Base-by-base conservation (phyloP, 495 filamentous ascomycete species). In the Lophiostoma macrostomum region DNA sequence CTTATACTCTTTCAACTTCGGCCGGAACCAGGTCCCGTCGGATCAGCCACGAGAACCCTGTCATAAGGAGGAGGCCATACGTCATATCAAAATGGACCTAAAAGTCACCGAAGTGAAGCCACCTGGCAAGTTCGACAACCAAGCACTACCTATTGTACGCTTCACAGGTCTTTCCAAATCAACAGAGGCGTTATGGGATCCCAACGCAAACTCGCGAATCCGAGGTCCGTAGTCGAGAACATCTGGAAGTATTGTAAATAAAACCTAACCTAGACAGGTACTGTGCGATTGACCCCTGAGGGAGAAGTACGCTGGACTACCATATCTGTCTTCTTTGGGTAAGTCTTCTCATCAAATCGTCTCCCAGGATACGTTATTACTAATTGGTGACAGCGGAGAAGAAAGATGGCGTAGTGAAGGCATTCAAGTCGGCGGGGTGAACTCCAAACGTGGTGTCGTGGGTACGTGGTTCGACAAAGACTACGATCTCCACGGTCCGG, bases 391-490 rank as follows among this genome's bases (percentile, higher is more conserved):
- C 44, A 44, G 41, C 42, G 29, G 69, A 16, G 73, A 80, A 49
- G 79, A 84, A 61, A 63, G 81, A 14, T 87, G 83, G 83, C 69
- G 74, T 4, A 83, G 80, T 60, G 83, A 87, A 67, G 76, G 80
- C 8, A 71, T 87, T 2, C 83, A 87, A 66, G 53, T 86, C 14
- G 83, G 83, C 7, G 83, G 83, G 0, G 52, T 74, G 4, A 61
- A 64, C 35, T 80, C 80, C 2, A 76, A 74, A 11, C 68, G 81
- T 25, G 82, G 82, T 4, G 76, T 85, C 1, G 28, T 83, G 8
- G 83, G 83, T 8, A 80, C 73, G 27, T 86, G 83, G 83, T 86
- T 85, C 56, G 82, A 85, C 50, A 81, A 77, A 78, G 78, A 84
- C 60, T 78, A 70, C 53, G 76, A 80, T 56, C 66, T 69, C 10